These are phyloP conservation scores for Salix caprea DNA, from an alignment of 345 rosid species.

Conservation along the genomic window DNA sequence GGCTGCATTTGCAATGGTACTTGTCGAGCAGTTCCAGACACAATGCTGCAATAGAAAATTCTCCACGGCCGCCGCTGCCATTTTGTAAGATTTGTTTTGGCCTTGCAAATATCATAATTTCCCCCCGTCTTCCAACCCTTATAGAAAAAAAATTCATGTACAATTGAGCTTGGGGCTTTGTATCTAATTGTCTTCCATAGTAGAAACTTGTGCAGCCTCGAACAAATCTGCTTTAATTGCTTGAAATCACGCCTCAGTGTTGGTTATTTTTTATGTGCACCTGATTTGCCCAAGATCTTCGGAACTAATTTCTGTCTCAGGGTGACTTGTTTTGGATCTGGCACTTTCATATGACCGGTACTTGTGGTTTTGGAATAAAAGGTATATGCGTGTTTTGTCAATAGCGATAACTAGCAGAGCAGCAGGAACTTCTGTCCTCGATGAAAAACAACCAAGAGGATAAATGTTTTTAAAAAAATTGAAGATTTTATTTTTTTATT, in stretches of 20 bases:
- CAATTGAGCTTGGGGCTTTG: slow-evolving; percentile 34
- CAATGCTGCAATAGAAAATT: slow-evolving; percentile 4
- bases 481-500: too few species aligned
- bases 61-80: background rate
- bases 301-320: background rate
- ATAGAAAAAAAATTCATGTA: slow-evolving; percentile 10
- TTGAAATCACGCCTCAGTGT: background rate
- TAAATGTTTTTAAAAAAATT: too few species aligned
- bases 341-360: background rate
- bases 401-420: background rate
- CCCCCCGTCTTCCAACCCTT: slow-evolving; percentile 1
- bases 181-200: slow-evolving; percentile 26
- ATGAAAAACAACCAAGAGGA: too few species aligned
- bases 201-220: slow-evolving; percentile 10
- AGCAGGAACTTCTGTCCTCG: too few species aligned
- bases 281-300: background rate
- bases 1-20: background rate
- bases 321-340: background rate
- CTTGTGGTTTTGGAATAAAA: background rate
- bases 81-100: background rate
- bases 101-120: background rate
- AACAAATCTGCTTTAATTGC: background rate
- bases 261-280: too few species aligned
- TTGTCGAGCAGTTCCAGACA: background rate
- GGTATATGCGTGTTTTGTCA: background rate